Conservation (phyloP, 768 basidiomycete genomes). For the Leccinum arenicola region DNA sequence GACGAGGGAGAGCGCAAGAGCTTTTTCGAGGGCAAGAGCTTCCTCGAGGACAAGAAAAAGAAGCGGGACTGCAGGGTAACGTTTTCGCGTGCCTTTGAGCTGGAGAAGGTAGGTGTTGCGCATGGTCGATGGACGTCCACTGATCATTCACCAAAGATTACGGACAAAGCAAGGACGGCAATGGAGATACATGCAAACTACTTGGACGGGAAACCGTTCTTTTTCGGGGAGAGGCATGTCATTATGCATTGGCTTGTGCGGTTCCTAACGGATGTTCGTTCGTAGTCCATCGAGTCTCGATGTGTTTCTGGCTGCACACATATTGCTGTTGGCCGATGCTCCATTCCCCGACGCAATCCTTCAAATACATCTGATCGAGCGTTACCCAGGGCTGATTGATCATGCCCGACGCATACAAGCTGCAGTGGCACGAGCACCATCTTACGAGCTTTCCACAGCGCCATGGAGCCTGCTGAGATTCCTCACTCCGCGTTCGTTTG, state of each 20-base stretch:
- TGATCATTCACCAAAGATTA: constrained; percentile 40
- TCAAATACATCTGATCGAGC: constrained; percentile 48
- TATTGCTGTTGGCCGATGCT: constrained; percentile 56
- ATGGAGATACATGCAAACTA: constrained; percentile 60
- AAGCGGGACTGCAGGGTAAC: constrained; percentile 35
- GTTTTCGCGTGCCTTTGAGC: constrained; percentile 57
- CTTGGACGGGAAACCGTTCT: constrained; percentile 47
- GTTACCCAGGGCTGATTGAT: constrained; percentile 54
- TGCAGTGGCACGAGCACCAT: constrained; percentile 28
- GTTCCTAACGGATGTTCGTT: neutral
- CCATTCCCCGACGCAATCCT: constrained; percentile 62
- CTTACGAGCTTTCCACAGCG: constrained; percentile 17
- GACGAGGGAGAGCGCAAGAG: constrained; percentile 39
- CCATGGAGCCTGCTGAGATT: constrained; percentile 33
- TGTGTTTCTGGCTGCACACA: constrained; percentile 62
- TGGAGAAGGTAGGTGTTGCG: constrained; percentile 48
- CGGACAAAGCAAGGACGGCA: constrained; percentile 53
- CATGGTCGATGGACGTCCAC: neutral
- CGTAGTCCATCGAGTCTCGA: constrained; percentile 63
- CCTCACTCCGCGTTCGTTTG: constrained; percentile 35
- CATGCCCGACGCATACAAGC: constrained; percentile 55
- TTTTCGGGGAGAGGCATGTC: constrained; percentile 49
- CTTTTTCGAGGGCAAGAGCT: constrained; percentile 33
- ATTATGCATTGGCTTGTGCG: neutral
- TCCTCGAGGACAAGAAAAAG: constrained; percentile 35